Base-by-base conservation (phyloP, 345 rosid species). In the Anastatica hierochuntica region DNA sequence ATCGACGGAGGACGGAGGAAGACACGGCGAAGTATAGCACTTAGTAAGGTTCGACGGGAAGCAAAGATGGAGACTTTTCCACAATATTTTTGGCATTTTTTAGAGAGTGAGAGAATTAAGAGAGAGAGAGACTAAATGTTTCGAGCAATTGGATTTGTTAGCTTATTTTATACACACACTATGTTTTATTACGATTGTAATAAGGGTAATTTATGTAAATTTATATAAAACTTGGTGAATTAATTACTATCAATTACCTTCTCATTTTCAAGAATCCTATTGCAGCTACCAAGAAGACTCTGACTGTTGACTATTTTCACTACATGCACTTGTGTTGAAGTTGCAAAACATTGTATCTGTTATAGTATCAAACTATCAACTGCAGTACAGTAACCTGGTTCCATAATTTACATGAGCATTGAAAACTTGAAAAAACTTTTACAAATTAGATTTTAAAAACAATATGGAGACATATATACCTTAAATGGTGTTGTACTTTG, bases 51-150 rank as follows among this genome's bases (percentile, higher is more conserved):
- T 70, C 6, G 81, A 51, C 10, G 78, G 64, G 78, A 79, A 77
- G 55, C 90, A 80, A 13, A 62, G 76, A 49, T 74, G 64, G 17
- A 90, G 60, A 67, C 72, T 82, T 63, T 80, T 90, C 83, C 80
- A 79, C 56, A 84, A 52, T 30, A 82, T 36, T 40, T 56, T 64
- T 5, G 85, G 67, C 95, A 85, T 88, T 62, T 72, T 68, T 9
- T 13, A 21, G 35, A 55, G 34, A 43, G 24, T 43, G 34, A 14
- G n/a, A 14, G 17, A 12, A 8, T 34, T 21, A 10, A 23, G 34
- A 43, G 45, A 43, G 62, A 23, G 34, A 43, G 45, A 43, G 62
- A 15, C 30, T 31, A 14, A 24, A 48, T 48, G 45, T 49, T 14
- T 49, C 5, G 24, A 53, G 45, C 53, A 62, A 43, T 18, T 55